Percentiles rank a stretch among this genome's conserved stretches.
Evolutionary conservation across 371 early-diverging fungal genomes (phyloP).

Genomic region (Syncephalastrum racemosum): DNA sequence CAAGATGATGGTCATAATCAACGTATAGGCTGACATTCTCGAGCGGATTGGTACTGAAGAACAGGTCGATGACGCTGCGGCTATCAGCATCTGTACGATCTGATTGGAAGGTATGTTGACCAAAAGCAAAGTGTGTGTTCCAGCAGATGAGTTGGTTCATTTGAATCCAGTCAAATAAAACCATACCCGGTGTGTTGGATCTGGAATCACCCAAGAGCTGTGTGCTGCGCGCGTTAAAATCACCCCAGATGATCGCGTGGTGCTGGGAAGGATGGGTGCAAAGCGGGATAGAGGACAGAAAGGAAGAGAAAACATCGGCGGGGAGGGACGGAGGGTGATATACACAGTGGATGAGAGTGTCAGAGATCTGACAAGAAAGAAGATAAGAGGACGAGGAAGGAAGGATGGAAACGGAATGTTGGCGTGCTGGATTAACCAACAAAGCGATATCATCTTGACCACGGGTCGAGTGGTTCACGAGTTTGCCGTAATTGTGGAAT

Average conservation of each 20-base stretch:
- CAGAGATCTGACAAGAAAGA: constrained; percentile 8
- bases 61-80: constrained; percentile 12
- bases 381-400: not conserved
- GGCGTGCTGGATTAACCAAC: no score
- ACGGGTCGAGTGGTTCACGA: not conserved
- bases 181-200: constrained; percentile 1
- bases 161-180: not conserved
- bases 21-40: constrained; percentile 1
- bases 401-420: no score
- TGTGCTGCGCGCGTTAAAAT: constrained; percentile 23
- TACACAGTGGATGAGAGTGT: constrained; percentile 11
- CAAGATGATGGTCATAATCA: constrained; percentile 8
- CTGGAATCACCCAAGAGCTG: constrained; percentile 5
- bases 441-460: no score
- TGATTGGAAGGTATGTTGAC: constrained; percentile 7
- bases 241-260: constrained; percentile 19
- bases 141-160: constrained; percentile 5
- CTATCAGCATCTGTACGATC: not conserved
- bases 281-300: no score
- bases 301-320: no score
- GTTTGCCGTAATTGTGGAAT: constrained; percentile 12
- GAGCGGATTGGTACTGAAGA: constrained; percentile 7
- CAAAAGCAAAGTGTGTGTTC: constrained; percentile 11
- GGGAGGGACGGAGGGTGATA: constrained; percentile 11
- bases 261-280: no score